Evolutionary conservation across 148 eudicot genomes (phyloP).

Genomic region (Rhododendron henanense): DNA sequence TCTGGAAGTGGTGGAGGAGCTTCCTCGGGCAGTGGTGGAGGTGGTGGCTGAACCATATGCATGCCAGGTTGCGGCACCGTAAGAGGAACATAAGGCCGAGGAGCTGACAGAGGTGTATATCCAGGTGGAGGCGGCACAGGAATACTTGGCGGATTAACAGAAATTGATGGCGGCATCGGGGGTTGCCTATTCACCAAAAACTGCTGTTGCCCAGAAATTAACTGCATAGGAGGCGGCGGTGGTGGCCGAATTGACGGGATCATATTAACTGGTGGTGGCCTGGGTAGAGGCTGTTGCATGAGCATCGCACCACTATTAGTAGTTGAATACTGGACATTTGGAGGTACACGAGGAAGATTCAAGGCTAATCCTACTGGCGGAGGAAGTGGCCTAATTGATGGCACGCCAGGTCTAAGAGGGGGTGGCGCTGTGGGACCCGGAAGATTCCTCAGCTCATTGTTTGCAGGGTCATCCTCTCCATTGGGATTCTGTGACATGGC

Average conservation of each 20-base stretch:
- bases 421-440: constrained; percentile 67
- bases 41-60: constrained; percentile 45
- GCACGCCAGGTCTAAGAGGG: constrained; percentile 42
- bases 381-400: constrained; percentile 53
- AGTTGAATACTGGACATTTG: constrained; percentile 37
- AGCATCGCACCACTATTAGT: constrained; percentile 34
- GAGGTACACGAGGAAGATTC: constrained; percentile 52
- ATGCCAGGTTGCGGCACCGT: constrained; percentile 35
- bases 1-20: constrained; percentile 72
- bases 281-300: constrained; percentile 33
- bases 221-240: constrained; percentile 46
- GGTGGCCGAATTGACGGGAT: constrained; percentile 34
- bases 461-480: constrained; percentile 44
- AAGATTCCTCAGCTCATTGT: constrained; percentile 23
- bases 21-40: constrained; percentile 49
- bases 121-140: constrained; percentile 46
- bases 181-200: constrained; percentile 52
- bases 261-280: constrained; percentile 31
- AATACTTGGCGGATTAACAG: constrained; percentile 35
- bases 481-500: constrained; percentile 53
- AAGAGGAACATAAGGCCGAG: constrained; percentile 43
- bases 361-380: constrained; percentile 46
- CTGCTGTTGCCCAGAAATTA: constrained; percentile 49
- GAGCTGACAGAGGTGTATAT: constrained; percentile 48
- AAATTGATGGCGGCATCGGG: constrained; percentile 30